These are phyloP conservation scores for Vitrella brassicaformis DNA, from an alignment of 73 alveolate genomes.

Conservation along the genomic window DNA sequence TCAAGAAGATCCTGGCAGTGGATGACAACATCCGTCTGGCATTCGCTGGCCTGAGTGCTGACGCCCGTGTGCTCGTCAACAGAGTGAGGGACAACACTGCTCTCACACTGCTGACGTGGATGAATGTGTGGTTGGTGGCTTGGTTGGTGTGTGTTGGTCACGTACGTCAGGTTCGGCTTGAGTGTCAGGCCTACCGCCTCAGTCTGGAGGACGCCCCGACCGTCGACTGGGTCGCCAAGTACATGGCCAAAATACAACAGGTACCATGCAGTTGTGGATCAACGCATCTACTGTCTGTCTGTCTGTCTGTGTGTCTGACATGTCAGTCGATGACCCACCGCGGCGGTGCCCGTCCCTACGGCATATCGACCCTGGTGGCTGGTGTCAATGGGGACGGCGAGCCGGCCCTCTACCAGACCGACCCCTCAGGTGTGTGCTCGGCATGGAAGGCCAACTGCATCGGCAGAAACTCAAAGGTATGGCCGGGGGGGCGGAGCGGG, in stretches of 20 bases:
- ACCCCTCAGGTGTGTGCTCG: slow-evolving; percentile 72
- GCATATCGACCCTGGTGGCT: slow-evolving; percentile 61
- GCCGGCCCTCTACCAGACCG: slow-evolving; percentile 73
- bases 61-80: slow-evolving; percentile 69
- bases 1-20: slow-evolving; percentile 61
- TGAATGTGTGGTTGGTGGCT: not conserved
- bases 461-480: not conserved
- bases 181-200: slow-evolving; percentile 68
- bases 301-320: not conserved
- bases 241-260: not conserved
- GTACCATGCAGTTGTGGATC: too few relatives aligned
- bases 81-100: not conserved
- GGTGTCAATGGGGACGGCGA: slow-evolving; percentile 53
- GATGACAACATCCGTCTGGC: slow-evolving; percentile 72
- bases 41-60: slow-evolving; percentile 68
- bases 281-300: not conserved
- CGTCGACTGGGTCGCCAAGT: not conserved
- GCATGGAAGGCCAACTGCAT: slow-evolving; percentile 59
- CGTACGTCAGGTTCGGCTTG: slow-evolving; percentile 49
- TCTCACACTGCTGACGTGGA: not conserved
- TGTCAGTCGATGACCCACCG: not conserved
- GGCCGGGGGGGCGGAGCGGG: not conserved
- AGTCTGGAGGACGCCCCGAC: slow-evolving; percentile 48
- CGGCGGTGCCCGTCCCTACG: slow-evolving; percentile 82
- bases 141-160: not conserved